Evolutionary conservation across 2,329 filamentous ascomycete species (phyloP).

Genomic region (Xylariaceae sp.): DNA sequence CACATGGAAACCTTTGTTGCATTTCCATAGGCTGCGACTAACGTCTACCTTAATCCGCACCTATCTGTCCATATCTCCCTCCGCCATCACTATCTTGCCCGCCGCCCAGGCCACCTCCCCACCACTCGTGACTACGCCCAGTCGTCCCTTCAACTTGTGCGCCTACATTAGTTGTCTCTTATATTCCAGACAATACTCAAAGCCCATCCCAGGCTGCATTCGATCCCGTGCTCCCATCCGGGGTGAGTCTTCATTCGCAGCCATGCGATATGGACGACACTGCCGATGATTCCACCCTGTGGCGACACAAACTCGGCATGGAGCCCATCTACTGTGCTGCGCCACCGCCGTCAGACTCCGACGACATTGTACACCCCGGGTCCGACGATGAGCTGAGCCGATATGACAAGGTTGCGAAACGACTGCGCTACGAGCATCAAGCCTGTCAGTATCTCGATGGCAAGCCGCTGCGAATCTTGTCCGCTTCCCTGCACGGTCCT

Average conservation of each 20-base stretch:
- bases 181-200: no score
- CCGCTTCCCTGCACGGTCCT: slow-evolving; percentile 60
- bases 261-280: slow-evolving; percentile 21
- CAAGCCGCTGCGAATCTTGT: slow-evolving; percentile 53
- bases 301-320: slow-evolving; percentile 26
- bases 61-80: no score
- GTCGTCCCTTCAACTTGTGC: no score
- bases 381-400: slow-evolving; percentile 57
- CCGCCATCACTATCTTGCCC: no score
- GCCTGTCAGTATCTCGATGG: slow-evolving; percentile 59
- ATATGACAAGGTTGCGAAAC: slow-evolving; percentile 46
- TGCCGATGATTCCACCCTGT: slow-evolving; percentile 13
- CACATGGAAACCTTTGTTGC: no score
- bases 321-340: slow-evolving; percentile 50
- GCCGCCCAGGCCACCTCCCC: no score
- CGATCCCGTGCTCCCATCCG: no score
- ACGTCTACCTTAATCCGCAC: no score
- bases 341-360: slow-evolving; percentile 26
- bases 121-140: no score
- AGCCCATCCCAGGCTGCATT: no score
- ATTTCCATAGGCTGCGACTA: no score
- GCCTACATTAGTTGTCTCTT: no score
- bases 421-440: slow-evolving; percentile 56
- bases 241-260: not conserved
- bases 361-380: slow-evolving; percentile 53